Evolutionary conservation across 139 green algal genomes (phyloP).

Genomic region (Nannochloris sp.): DNA sequence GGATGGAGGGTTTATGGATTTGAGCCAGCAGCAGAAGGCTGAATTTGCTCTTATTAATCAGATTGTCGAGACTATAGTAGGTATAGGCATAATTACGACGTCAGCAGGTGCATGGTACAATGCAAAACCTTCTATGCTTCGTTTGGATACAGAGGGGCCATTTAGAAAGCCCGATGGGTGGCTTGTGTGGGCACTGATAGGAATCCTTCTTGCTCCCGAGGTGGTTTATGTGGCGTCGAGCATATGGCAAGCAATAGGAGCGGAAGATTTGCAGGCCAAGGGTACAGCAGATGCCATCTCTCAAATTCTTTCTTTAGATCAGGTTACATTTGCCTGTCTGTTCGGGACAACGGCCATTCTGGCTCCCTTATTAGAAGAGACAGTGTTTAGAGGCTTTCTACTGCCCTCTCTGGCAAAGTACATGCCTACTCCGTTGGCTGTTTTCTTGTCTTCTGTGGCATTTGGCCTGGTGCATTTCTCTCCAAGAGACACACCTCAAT

Average conservation of each 20-base stretch:
- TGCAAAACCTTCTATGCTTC: not conserved
- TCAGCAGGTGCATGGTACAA: constrained; percentile 37
- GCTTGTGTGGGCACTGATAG: constrained; percentile 62
- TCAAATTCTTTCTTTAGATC: constrained; percentile 56
- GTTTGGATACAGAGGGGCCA: constrained; percentile 34
- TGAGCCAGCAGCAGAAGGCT: constrained; percentile 26
- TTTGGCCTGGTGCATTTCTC: constrained; percentile 75
- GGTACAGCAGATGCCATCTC: constrained; percentile 71
- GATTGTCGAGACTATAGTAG: constrained; percentile 45
- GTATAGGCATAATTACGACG: constrained; percentile 38
- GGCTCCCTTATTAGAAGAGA: constrained; percentile 77
- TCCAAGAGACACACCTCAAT: constrained; percentile 62
- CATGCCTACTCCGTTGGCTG: constrained; percentile 36
- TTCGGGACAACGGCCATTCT: constrained; percentile 48
- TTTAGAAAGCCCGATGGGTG: constrained; percentile 58
- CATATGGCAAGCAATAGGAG: constrained; percentile 11
- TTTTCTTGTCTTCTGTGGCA: constrained; percentile 42
- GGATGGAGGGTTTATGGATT: constrained; percentile 14
- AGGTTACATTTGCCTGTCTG: constrained; percentile 48
- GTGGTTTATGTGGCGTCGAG: constrained; percentile 43
- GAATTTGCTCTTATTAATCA: constrained; percentile 35
- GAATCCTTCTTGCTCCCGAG: constrained; percentile 45
- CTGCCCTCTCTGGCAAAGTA: constrained; percentile 66
- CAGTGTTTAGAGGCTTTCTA: constrained; percentile 85
- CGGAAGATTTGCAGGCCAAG: constrained; percentile 2